phyloP scores from a whole-genome alignment of 2,329 filamentous ascomycete genomes.

The Uncinocarpus reesii region DNA sequence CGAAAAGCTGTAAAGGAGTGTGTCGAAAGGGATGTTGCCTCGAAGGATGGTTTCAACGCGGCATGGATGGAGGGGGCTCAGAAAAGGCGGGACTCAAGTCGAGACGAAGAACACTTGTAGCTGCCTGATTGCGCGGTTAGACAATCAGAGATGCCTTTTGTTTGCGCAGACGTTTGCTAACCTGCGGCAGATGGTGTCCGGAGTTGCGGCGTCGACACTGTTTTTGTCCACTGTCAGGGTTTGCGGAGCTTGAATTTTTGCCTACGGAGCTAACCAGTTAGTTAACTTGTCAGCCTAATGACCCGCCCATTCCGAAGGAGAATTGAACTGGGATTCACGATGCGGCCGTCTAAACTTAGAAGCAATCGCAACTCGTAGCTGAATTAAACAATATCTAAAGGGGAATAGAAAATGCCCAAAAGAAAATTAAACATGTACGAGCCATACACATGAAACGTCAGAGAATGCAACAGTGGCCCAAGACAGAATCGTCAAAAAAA shows the following conservation, averaged over 20 bases:
- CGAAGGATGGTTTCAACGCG: background rate
- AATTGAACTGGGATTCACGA: too few species aligned
- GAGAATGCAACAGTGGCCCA: too few species aligned
- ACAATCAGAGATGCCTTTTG: background rate
- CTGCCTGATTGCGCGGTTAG: background rate
- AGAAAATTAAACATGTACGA: too few species aligned
- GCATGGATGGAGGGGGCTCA: background rate
- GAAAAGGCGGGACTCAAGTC: background rate
- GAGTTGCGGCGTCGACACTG: background rate
- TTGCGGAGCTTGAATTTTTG: constrained; percentile 3
- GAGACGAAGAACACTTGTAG: background rate
- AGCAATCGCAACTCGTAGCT: too few species aligned
- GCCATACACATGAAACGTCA: too few species aligned
- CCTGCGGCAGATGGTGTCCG: background rate
- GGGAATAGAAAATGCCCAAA: too few species aligned
- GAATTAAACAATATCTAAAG: too few species aligned
- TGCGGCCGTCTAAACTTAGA: too few species aligned
- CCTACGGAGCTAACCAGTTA: background rate
- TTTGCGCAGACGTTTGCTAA: constrained; percentile 1
- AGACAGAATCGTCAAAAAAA: background rate
- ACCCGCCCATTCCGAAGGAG: too few species aligned
- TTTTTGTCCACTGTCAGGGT: background rate
- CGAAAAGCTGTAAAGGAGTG: constrained; percentile 4
- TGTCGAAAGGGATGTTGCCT: background rate
- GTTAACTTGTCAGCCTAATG: too few species aligned